A percentile compares a stretch with the other conserved stretches of the same genome.
phyloP scores from a whole-genome alignment of 345 rosid species.

The Luvunga scandens region DNA sequence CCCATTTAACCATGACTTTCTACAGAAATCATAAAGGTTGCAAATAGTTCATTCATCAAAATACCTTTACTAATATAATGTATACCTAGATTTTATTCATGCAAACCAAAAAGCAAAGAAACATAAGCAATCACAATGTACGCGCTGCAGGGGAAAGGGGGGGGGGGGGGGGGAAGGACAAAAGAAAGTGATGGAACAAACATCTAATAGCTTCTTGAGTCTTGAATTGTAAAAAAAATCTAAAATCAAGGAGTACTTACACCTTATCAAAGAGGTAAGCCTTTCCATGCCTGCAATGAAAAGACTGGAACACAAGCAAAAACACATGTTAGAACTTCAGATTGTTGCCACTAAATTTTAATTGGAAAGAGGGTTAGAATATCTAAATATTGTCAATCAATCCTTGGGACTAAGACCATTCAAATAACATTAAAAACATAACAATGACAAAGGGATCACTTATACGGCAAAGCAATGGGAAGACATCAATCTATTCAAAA shows the following conservation, averaged over 20 bases:
- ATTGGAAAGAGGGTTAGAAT: not conserved
- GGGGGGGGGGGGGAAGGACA: too few relatives aligned
- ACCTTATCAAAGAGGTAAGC: constrained; percentile 77
- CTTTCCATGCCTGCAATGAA: constrained; percentile 68
- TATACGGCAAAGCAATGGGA: not conserved
- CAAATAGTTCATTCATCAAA: not conserved
- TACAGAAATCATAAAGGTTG: not conserved
- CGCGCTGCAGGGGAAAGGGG: not conserved
- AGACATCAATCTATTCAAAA: not conserved
- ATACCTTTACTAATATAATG: not conserved
- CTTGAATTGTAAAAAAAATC: not conserved
- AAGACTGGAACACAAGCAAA: constrained; percentile 51
- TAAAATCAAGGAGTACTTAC: constrained; percentile 43
- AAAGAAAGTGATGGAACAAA: too few relatives aligned
- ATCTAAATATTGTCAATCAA: not conserved
- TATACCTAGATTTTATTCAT: not conserved
- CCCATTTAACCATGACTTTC: not conserved
- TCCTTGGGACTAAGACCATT: not conserved
- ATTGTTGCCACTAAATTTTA: not conserved
- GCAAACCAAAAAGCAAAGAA: not conserved
- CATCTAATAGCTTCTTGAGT: not conserved
- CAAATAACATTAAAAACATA: not conserved
- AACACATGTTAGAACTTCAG: constrained; percentile 14
- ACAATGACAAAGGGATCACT: not conserved
- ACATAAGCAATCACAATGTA: not conserved